phyloP scores from a whole-genome alignment of 371 early-diverging fungal species.

The Rhizopus arrhizus region DNA sequence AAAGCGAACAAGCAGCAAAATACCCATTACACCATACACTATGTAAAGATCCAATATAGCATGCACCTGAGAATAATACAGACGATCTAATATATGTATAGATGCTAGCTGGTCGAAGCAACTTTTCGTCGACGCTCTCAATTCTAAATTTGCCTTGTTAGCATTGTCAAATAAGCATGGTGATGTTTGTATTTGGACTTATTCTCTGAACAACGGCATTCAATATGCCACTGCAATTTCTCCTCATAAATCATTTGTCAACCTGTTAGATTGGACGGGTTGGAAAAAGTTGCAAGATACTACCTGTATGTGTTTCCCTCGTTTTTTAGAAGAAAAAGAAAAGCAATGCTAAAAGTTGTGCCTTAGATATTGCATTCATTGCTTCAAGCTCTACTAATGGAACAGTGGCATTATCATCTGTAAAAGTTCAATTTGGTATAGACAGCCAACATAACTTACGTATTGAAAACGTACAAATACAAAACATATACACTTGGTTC shows the following conservation, averaged over 20 bases:
- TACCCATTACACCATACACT: constrained; percentile 23
- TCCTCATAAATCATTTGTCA: constrained; percentile 19
- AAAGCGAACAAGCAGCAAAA: constrained; percentile 2
- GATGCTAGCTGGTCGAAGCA: constrained; percentile 32
- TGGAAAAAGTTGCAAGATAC: constrained; percentile 15
- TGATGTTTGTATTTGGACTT: constrained; percentile 30
- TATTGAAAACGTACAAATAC: constrained; percentile 4
- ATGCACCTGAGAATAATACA: background rate
- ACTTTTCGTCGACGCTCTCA: constrained; percentile 20
- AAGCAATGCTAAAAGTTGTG: background rate
- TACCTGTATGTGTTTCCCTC: constrained; percentile 2
- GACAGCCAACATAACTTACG: background rate
- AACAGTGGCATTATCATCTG: constrained; percentile 19
- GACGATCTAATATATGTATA: background rate
- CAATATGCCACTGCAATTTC: constrained; percentile 3
- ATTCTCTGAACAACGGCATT: background rate
- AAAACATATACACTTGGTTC: constrained; percentile 21
- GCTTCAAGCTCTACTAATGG: constrained; percentile 23
- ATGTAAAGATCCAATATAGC: constrained; percentile 18
- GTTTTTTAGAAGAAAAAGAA: background rate
- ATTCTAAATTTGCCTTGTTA: constrained; percentile 20
- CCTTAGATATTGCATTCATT: constrained; percentile 16
- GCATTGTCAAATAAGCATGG: constrained; percentile 35
- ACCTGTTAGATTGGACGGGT: constrained; percentile 21
- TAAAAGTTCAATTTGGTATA: background rate